phyloP scores from a whole-genome alignment of 345 rosid species.

The Hibiscus syriacus region DNA sequence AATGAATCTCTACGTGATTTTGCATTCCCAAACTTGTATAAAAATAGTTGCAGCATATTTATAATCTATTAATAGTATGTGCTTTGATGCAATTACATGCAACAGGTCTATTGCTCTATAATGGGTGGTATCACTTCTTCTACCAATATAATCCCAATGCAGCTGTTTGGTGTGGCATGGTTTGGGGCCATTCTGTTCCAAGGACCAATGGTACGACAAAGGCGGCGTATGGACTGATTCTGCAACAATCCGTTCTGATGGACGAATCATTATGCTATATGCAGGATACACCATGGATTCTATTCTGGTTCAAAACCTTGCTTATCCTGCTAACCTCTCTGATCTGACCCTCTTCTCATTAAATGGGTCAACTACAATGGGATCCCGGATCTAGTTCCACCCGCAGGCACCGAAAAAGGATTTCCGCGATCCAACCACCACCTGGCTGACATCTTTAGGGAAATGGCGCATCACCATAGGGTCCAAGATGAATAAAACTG shows the following conservation, averaged over 20 bases:
- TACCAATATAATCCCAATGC: constrained; percentile 86
- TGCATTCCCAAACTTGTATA: too few species aligned
- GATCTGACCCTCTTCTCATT: constrained; percentile 73
- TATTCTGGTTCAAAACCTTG: constrained; percentile 87
- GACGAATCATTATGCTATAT: constrained; percentile 67
- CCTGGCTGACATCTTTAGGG: constrained; percentile 73
- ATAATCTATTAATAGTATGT: neutral
- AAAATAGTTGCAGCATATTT: neutral
- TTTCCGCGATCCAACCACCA: constrained; percentile 94
- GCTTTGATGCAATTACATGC: neutral
- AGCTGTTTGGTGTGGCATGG: constrained; percentile 87
- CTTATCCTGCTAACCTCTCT: constrained; percentile 60
- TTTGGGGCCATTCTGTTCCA: constrained; percentile 96
- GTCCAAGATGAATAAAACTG: constrained; percentile 59
- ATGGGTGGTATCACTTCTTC: constrained; percentile 93
- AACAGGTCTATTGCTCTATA: constrained; percentile 79
- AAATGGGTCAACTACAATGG: constrained; percentile 63
- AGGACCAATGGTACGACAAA: constrained; percentile 72
- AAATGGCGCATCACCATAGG: constrained; percentile 81
- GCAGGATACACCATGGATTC: constrained; percentile 72
- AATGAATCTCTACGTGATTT: too few species aligned
- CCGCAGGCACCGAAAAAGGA: constrained; percentile 56
- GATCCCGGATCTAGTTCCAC: constrained; percentile 74
- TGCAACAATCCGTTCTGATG: constrained; percentile 73
- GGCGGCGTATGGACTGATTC: constrained; percentile 93